Evolutionary conservation across 2,329 filamentous ascomycete species (phyloP).

Genomic region (Venturia nashicola): DNA sequence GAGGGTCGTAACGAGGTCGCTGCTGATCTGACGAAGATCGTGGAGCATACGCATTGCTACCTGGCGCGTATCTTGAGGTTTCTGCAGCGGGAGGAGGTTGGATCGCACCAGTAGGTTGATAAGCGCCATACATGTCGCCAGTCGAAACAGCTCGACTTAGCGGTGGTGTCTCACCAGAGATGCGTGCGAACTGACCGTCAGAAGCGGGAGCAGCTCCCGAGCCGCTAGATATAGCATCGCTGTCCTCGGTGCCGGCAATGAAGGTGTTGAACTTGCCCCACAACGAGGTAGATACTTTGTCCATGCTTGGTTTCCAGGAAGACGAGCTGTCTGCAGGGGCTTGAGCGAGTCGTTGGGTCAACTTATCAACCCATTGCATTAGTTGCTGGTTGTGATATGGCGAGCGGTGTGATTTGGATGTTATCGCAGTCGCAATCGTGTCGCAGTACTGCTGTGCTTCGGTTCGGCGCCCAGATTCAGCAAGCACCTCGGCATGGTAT

Average conservation of each 20-base stretch:
- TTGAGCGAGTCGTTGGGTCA: conserved; percentile 71
- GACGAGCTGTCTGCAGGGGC: conserved; percentile 59
- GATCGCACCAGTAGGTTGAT: conserved; percentile 25
- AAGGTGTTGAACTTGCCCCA: conserved; percentile 95
- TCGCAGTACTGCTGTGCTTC: conserved; percentile 92
- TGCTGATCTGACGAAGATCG: background rate
- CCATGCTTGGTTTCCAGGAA: conserved; percentile 92
- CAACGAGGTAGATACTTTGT: conserved; percentile 83
- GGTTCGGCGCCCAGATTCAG: conserved; percentile 68
- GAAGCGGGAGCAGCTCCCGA: conserved; percentile 18
- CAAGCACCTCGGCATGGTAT: conserved; percentile 70
- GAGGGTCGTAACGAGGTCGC: background rate
- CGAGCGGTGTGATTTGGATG: conserved; percentile 69
- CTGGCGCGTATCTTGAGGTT: conserved; percentile 28
- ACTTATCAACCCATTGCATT: conserved; percentile 66
- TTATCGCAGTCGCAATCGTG: conserved; percentile 61
- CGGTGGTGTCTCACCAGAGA: conserved; percentile 50
- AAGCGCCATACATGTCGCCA: conserved; percentile 62
- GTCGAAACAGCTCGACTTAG: conserved; percentile 47
- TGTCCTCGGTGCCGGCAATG: conserved; percentile 75
- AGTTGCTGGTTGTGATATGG: conserved; percentile 73
- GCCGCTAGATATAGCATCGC: background rate
- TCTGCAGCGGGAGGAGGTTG: conserved; percentile 21
- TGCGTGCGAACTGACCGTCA: conserved; percentile 67
- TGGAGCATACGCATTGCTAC: conserved; percentile 35